Percentiles rank a stretch among this genome's conserved stretches.
phyloP scores from a whole-genome alignment of 2,329 filamentous ascomycete genomes.

The Leptodontidium sp. region DNA sequence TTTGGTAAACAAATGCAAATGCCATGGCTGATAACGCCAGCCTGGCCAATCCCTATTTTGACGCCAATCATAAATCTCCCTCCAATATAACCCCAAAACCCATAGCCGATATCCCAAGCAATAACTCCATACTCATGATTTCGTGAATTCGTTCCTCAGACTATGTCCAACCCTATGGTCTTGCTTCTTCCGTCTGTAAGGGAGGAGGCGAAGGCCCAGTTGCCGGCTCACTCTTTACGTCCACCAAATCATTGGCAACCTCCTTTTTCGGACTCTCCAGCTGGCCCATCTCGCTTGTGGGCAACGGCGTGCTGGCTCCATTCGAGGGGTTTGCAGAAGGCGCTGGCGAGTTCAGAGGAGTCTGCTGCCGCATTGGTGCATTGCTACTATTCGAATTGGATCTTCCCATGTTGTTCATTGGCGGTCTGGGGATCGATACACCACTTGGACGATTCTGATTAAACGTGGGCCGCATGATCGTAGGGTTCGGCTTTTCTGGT shows the following conservation, averaged over 20 bases:
- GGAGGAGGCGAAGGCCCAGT: conserved; percentile 32
- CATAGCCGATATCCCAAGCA: not conserved
- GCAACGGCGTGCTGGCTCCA: conserved; percentile 33
- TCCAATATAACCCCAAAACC: not conserved
- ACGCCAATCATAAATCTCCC: conserved; percentile 5
- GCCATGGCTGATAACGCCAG: not conserved
- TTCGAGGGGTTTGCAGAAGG: conserved; percentile 36
- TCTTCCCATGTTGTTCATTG: conserved; percentile 37
- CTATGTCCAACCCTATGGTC: not conserved
- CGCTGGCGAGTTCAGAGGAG: conserved; percentile 33
- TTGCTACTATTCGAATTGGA: conserved; percentile 36
- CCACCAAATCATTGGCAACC: conserved; percentile 36
- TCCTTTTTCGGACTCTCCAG: conserved; percentile 30
- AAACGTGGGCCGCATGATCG: conserved; percentile 43
- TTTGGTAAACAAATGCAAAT: conserved; percentile 9
- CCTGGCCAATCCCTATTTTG: conserved; percentile 1
- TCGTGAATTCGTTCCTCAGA: conserved; percentile 17
- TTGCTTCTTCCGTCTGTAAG: not conserved
- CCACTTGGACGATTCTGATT: conserved; percentile 36
- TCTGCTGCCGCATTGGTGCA: conserved; percentile 34
- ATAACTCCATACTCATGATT: conserved; percentile 16
- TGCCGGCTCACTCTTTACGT: conserved; percentile 37
- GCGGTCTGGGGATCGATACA: conserved; percentile 41
- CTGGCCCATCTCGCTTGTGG: conserved; percentile 28
- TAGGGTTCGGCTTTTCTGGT: conserved; percentile 31